Evolutionary conservation across 768 basidiomycete species (phyloP).

Genomic region (Rhodotorula taiwanensis): DNA sequence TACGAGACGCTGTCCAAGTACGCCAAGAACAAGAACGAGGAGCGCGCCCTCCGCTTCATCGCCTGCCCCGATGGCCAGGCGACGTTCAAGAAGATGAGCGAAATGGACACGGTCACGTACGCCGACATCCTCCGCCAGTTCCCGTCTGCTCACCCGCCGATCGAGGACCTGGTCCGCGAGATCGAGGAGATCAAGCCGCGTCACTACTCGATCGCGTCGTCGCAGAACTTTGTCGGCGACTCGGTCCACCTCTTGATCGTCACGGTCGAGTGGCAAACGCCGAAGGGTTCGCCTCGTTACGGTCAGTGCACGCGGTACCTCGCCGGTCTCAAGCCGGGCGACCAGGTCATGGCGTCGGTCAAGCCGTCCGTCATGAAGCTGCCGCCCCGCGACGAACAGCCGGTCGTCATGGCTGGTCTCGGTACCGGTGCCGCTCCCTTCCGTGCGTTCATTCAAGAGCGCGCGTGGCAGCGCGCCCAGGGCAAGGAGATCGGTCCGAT

Average conservation of each 20-base stretch:
- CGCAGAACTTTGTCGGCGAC: conserved; percentile 90
- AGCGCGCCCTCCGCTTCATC: conserved; percentile 82
- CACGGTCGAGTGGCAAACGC: conserved; percentile 86
- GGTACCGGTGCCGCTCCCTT: conserved; percentile 98
- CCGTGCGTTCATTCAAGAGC: conserved; percentile 96
- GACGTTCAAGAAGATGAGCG: conserved; percentile 90
- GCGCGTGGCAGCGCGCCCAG: conserved; percentile 70
- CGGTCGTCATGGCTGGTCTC: conserved; percentile 96
- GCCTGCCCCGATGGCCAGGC: conserved; percentile 81
- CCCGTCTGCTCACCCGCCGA: conserved; percentile 64
- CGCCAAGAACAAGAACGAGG: conserved; percentile 58
- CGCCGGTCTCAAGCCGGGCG: conserved; percentile 69
- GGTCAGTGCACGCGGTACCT: conserved; percentile 98
- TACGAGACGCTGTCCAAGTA: conserved; percentile 76
- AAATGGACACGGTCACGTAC: conserved; percentile 91
- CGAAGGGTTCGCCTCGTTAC: conserved; percentile 65
- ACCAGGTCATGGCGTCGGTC: conserved; percentile 93
- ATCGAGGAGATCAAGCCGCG: conserved; percentile 95
- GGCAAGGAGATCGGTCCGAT: conserved; percentile 79
- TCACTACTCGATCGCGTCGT: conserved; percentile 95
- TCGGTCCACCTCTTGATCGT: conserved; percentile 91
- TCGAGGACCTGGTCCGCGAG: conserved; percentile 56
- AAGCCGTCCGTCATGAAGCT: conserved; percentile 99
- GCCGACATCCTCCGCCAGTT: conserved; percentile 75
- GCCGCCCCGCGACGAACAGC: conserved; percentile 73